Conservation (phyloP, 2,329 filamentous ascomycete genomes). For the Eurotiales sp. region DNA sequence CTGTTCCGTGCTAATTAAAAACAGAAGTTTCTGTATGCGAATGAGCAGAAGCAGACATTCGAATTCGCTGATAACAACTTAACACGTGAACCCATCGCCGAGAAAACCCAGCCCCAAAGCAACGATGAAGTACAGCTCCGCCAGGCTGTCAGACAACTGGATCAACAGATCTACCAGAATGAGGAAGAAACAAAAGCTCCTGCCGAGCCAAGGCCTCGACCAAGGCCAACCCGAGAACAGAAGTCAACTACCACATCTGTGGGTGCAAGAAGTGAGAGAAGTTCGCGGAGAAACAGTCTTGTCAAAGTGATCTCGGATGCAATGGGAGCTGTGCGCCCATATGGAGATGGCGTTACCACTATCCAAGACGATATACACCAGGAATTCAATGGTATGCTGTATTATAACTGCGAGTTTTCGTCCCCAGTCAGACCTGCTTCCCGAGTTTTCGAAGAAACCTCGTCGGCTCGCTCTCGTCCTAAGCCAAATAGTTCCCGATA, state of each 20-base stretch:
- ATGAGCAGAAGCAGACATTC: not conserved
- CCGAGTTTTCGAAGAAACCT: not conserved
- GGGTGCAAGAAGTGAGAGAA: not conserved
- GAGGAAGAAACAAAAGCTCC: not conserved
- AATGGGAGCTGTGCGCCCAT: not conserved
- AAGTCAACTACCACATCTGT: not conserved
- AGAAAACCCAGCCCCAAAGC: not conserved
- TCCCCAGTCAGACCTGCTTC: not conserved
- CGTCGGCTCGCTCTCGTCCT: not conserved
- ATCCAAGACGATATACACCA: not conserved
- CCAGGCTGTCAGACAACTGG: not conserved
- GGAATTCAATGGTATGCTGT: slow-evolving; percentile 3
- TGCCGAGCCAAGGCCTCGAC: not conserved
- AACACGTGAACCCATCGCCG: not conserved
- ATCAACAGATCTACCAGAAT: not conserved
- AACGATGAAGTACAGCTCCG: not conserved
- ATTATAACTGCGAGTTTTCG: slow-evolving; percentile 1
- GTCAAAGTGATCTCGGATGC: not conserved
- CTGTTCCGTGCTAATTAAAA: not conserved
- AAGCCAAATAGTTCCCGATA: slow-evolving; percentile 2
- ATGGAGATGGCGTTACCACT: not conserved
- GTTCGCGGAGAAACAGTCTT: not conserved
- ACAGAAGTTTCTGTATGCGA: not conserved
- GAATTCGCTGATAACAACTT: not conserved
- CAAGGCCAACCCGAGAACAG: not conserved